Percentiles rank a stretch among this genome's conserved stretches.
phyloP scores from a whole-genome alignment of 352 stramenopile genomes.

The Globisporangium apiculatum region DNA sequence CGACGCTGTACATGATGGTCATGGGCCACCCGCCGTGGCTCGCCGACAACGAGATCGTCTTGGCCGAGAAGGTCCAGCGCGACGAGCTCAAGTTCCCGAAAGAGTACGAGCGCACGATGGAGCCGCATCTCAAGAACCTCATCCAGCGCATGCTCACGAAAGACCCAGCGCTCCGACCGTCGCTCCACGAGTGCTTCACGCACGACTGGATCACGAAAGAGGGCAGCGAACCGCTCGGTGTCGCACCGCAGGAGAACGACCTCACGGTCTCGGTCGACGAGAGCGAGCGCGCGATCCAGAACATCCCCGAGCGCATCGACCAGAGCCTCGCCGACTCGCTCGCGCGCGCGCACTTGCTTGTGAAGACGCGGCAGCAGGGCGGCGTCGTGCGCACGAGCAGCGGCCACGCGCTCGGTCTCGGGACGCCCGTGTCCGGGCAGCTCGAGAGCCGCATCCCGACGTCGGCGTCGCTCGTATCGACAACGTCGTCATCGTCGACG shows the following conservation, averaged over 20 bases:
- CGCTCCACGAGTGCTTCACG: conserved; percentile 76
- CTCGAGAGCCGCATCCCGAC: conserved; percentile 44
- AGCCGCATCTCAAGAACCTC: conserved; percentile 88
- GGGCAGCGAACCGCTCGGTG: conserved; percentile 75
- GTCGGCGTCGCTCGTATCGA: conserved; percentile 27
- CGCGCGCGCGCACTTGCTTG: conserved; percentile 63
- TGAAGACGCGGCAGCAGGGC: conserved; percentile 64
- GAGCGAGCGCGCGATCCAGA: conserved; percentile 79
- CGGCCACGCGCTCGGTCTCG: conserved; percentile 26
- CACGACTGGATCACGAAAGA: conserved; percentile 93
- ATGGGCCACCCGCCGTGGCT: conserved; percentile 88
- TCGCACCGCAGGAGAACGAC: conserved; percentile 41
- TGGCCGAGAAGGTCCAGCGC: conserved; percentile 80
- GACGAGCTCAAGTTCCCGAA: conserved; percentile 84
- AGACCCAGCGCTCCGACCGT: conserved; percentile 72
- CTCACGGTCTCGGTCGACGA: conserved; percentile 80
- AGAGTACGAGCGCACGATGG: conserved; percentile 62
- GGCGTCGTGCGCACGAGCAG: conserved; percentile 43
- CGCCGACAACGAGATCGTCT: conserved; percentile 85
- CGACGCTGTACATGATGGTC: conserved; percentile 91
- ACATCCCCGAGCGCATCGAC: conserved; percentile 84
- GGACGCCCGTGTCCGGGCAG: conserved; percentile 28
- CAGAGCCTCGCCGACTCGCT: conserved; percentile 65
- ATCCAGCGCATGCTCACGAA: conserved; percentile 90
- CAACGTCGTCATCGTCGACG: conserved; percentile 19